Percentiles rank a stretch among this genome's conserved stretches.
phyloP scores from a whole-genome alignment of 2,329 filamentous ascomycete species.

The Pseudogymnoascus pannorum region DNA sequence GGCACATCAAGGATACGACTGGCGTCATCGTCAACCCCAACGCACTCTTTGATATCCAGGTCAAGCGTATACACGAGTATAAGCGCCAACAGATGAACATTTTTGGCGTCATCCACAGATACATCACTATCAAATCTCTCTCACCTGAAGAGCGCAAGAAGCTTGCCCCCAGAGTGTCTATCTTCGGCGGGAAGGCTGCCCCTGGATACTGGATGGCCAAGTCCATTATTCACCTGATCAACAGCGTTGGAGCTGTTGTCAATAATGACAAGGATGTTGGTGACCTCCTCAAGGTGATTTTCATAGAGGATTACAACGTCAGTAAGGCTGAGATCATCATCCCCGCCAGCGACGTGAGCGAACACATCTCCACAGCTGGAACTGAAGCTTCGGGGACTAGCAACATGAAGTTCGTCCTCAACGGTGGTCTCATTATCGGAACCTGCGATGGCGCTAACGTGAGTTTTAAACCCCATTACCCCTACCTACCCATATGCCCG shows the following conservation, averaged over 20 bases:
- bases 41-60: constrained; percentile 90
- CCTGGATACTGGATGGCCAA: constrained; percentile 99
- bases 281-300: constrained; percentile 92
- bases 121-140: constrained; percentile 82
- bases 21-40: constrained; percentile 79
- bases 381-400: constrained; percentile 87
- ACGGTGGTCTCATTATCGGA: constrained; percentile 93
- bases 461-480: constrained; percentile 32
- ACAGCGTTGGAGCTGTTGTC: constrained; percentile 80
- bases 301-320: constrained; percentile 97
- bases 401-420: constrained; percentile 99
- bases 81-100: constrained; percentile 99
- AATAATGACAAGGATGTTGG: constrained; percentile 91
- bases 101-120: constrained; percentile 93
- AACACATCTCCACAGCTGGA: constrained; percentile 96
- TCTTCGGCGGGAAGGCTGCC: constrained; percentile 96
- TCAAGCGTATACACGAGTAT: constrained; percentile 99
- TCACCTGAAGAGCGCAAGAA: constrained; percentile 78
- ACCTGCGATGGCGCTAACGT: constrained; percentile 97
- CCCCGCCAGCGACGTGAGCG: constrained; percentile 90
- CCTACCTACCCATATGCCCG: constrained; percentile 13
- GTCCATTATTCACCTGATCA: constrained; percentile 95
- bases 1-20: constrained; percentile 78
- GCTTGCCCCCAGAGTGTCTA: constrained; percentile 77
- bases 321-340: constrained; percentile 97